Evolutionary conservation across 139 green algal genomes (phyloP), one percentile per base, ranked within the genome.

Genomic region (Zygnema circumcarinatum): DNA sequence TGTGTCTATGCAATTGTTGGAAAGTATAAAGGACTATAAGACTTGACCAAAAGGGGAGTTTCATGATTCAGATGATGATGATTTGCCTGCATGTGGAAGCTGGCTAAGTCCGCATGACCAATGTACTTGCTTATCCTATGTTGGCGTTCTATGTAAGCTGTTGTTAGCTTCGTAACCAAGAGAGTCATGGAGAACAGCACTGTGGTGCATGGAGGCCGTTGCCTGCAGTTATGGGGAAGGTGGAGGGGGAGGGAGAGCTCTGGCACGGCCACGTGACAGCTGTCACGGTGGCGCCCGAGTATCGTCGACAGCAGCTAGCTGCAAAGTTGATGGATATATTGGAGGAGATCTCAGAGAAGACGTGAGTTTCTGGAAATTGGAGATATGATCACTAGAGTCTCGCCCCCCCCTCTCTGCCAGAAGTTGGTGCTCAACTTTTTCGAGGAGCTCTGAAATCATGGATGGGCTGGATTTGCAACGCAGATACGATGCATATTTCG

Each of bases 201-300:
- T 84, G 36, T 62, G 40, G 25, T 32, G 35, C 38, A 85, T 56
- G 99, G 36, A 89, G 99, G 39, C 47, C 96, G 97, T 47, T 3
- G 69, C 7, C 35, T 20, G 76, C 52, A 88, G 90, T 99, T 35
- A 90, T 99, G 40, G 97, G 97, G 38, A 99, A 99, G 88, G 95
- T 93, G 2, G 97, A 99, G 90, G 97, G 97, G 36, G 36, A 92
- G 33, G 95, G 93, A 0, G 89, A 94, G 41, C 75, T 93, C 47
- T 99, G 96, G 96, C 97, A 99, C 90, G 97, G 97, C 0, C 97
- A 99, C 88, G 97, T 99, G 3, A 99, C 97, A 3, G 97, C 97
- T 0, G 95, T 99, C 0, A 99, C 97, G 0, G 96, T 99, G 78
- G 92, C 92, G 31, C 84, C 92, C 29, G 52, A 81, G 11, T 92